Conservation (phyloP, 768 basidiomycete species). For the Cyclocybe aegerita region DNA sequence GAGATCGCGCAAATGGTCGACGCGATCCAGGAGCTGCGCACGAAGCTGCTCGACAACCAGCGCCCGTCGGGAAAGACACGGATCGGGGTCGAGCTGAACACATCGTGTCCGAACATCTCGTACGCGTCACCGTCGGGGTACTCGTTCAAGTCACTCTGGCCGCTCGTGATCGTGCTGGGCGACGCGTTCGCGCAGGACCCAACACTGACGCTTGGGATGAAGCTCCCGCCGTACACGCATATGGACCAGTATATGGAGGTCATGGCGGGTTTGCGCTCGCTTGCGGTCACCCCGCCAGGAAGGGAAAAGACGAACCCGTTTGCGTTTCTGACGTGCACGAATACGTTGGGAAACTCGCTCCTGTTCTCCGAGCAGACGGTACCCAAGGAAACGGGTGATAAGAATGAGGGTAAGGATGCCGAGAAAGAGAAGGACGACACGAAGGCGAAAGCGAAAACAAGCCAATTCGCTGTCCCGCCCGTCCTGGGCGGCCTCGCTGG, state of each 20-base stretch:
- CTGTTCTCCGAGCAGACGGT: conserved; percentile 57
- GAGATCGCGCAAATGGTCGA: conserved; percentile 56
- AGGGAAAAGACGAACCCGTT: conserved; percentile 38
- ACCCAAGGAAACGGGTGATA: neutral
- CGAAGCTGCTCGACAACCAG: conserved; percentile 26
- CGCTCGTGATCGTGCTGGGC: conserved; percentile 56
- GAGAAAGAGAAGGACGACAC: neutral
- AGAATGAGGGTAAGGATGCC: neutral
- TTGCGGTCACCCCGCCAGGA: conserved; percentile 24
- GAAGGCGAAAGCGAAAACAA: too few species aligned
- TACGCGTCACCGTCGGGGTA: conserved; percentile 68
- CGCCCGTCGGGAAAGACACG: conserved; percentile 22
- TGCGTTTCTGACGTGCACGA: conserved; percentile 78
- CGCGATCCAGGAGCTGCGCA: conserved; percentile 61
- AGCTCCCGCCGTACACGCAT: conserved; percentile 75
- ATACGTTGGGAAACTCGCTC: conserved; percentile 74
- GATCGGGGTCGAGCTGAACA: conserved; percentile 79
- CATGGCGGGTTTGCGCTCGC: conserved; percentile 42
- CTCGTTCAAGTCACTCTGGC: conserved; percentile 44
- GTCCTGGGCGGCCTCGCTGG: conserved; percentile 75
- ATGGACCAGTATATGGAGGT: conserved; percentile 59
- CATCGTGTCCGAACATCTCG: conserved; percentile 81
- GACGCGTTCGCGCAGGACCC: conserved; percentile 47
- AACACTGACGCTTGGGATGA: conserved; percentile 68
- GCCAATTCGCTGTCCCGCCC: conserved; percentile 59